phyloP scores from a whole-genome alignment of 495 filamentous ascomycete species.

The Podospora appendiculata region DNA sequence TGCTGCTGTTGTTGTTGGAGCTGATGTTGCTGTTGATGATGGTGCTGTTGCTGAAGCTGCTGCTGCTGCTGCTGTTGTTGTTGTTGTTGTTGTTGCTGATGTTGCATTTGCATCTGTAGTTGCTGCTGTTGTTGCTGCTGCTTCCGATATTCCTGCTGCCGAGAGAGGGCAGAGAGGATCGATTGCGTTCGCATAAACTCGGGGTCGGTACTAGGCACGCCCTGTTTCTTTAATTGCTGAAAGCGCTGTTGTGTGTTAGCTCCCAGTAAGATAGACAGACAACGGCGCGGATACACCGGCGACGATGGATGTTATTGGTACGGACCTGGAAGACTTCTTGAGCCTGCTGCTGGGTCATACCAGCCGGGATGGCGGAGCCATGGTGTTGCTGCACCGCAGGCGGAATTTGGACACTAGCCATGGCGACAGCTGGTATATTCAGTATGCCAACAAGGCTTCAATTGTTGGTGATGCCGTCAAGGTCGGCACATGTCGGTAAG shows the following conservation, averaged over 20 bases:
- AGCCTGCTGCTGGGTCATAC: slow-evolving; percentile 52
- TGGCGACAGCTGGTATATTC: slow-evolving; percentile 32
- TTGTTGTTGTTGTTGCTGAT: slow-evolving; percentile 32
- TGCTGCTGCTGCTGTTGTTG: slow-evolving; percentile 40
- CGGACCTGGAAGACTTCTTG: slow-evolving; percentile 56
- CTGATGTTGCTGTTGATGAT: slow-evolving; percentile 28
- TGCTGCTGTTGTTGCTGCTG: slow-evolving; percentile 33
- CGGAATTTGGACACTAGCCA: slow-evolving; percentile 72
- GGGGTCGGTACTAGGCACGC: slow-evolving; percentile 66
- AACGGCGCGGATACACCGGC: too few relatives aligned
- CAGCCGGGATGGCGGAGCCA: slow-evolving; percentile 46
- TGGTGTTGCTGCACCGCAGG: slow-evolving; percentile 51
- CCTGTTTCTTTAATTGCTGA: slow-evolving; percentile 70
- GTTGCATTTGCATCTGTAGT: slow-evolving; percentile 32
- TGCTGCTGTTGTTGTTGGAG: slow-evolving; percentile 32
- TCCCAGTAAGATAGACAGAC: too few relatives aligned
- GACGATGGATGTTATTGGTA: slow-evolving; percentile 1
- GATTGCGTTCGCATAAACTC: slow-evolving; percentile 69
- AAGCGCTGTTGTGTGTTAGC: slow-evolving; percentile 51
- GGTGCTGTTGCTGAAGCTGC: slow-evolving; percentile 20
- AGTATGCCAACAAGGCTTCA: slow-evolving; percentile 12
- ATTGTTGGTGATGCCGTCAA: slow-evolving; percentile 11
- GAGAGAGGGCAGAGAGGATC: slow-evolving; percentile 58
- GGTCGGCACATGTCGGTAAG: slow-evolving; percentile 31
- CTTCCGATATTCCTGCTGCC: slow-evolving; percentile 47